A percentile compares a stretch with the other conserved stretches of the same genome.
Evolutionary conservation across 2,329 filamentous ascomycete genomes (phyloP).

Genomic region (Botrytis pseudocinerea): DNA sequence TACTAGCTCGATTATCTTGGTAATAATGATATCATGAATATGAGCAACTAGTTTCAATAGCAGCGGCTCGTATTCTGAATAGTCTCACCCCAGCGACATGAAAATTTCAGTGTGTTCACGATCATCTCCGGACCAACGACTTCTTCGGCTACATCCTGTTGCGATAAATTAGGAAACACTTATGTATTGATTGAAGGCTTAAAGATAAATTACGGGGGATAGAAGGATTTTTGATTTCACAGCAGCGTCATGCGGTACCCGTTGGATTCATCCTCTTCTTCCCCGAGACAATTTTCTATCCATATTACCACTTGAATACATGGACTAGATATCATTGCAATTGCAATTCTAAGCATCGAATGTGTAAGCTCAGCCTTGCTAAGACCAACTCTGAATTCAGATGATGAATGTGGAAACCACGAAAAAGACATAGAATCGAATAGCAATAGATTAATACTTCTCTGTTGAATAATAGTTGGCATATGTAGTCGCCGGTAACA

Average conservation of each 20-base stretch:
- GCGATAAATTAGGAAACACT: not conserved
- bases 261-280: not conserved
- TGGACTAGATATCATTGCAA: not conserved
- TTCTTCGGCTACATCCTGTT: not conserved
- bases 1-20: not conserved
- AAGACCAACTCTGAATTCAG: not conserved
- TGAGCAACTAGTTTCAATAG: not conserved
- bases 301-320: not conserved
- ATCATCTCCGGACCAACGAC: not conserved
- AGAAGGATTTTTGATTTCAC: not conserved
- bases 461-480: not conserved
- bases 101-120: not conserved
- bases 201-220: not conserved
- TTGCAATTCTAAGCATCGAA: not conserved
- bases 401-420: not conserved
- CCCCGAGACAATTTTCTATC: not conserved
- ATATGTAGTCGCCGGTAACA: not conserved
- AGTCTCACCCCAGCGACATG: not conserved
- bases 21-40: not conserved
- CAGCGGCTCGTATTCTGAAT: not conserved
- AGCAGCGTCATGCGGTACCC: not conserved
- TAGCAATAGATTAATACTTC: not conserved
- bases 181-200: not conserved
- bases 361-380: not conserved
- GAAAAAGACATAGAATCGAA: not conserved